A percentile compares a stretch with the other conserved stretches of the same genome.
Conservation (phyloP, 1,139 yeast genomes). For the Yamadazyma conglobata region DNA sequence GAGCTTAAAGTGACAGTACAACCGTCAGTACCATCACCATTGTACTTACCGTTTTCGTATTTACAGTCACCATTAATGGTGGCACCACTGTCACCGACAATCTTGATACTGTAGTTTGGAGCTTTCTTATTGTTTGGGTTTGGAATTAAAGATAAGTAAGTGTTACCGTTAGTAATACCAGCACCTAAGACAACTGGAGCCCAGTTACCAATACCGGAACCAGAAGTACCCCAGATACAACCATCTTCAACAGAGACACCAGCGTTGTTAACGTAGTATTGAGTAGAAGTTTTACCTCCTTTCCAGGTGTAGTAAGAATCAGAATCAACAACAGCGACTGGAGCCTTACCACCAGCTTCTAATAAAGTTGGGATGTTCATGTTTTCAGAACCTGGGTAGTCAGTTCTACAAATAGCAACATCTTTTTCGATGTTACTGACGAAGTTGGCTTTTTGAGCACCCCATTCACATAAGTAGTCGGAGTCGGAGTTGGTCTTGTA, state of each 20-base stretch:
- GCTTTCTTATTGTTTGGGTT: constrained; percentile 81
- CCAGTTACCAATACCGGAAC: constrained; percentile 93
- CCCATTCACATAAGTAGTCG: constrained; percentile 81
- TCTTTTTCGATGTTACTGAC: constrained; percentile 58
- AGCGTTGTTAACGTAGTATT: constrained; percentile 95
- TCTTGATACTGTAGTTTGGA: constrained; percentile 83
- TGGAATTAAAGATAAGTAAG: constrained; percentile 90
- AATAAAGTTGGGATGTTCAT: constrained; percentile 92
- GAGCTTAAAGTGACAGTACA: constrained; percentile 88
- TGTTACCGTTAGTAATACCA: constrained; percentile 72
- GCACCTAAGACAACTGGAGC: constrained; percentile 96
- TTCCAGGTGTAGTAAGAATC: constrained; percentile 75
- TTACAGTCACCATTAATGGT: constrained; percentile 71
- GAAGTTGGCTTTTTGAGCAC: constrained; percentile 64
- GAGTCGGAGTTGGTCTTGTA: constrained; percentile 68
- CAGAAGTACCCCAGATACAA: constrained; percentile 85
- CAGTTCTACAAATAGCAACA: constrained; percentile 94
- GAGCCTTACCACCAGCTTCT: constrained; percentile 59
- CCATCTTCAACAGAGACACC: constrained; percentile 89
- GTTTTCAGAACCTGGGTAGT: constrained; percentile 98
- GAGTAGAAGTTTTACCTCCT: constrained; percentile 84
- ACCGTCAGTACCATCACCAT: constrained; percentile 70
- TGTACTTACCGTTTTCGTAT: constrained; percentile 74
- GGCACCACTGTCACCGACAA: constrained; percentile 66
- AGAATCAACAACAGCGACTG: constrained; percentile 77